Base-by-base conservation (phyloP, 768 basidiomycete species). In the Pulveroboletus sp. region DNA sequence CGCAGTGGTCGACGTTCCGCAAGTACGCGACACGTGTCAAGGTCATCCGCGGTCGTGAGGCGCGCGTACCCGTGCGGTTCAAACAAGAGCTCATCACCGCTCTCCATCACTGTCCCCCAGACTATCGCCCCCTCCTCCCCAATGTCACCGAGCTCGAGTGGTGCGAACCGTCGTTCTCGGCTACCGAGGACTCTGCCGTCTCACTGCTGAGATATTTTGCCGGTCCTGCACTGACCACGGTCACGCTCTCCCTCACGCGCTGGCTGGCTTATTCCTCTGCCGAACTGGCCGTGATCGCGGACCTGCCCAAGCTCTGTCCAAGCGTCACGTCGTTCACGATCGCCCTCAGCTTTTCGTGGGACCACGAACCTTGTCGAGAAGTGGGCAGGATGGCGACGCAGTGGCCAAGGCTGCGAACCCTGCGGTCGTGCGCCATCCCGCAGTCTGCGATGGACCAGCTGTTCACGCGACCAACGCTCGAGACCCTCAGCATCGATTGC, bases 11-110 rank as follows among this genome's bases (percentile, higher is more conserved):
- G 11, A 52, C 33, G 6, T 64, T 66, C 38, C 39, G 31, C 42
- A 49, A 50, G 38, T 67, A 67, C 32, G 59, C 65, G 9, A 54
- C 39, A 17, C 57, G 60, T 32, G 59, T 65, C 35, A 64, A 46
- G 42, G 30, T 39, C 6, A 30, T 64, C 30, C 49, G 18, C 12
- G 46, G 45, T 3, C 38, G 36, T 5, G 52, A 52, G 11, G 30
- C 35, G 11, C 39, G 40, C 15, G 35, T 50, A 15, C 50, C 50
- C 9, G 11, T 21, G 9, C 15, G 8, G 3, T 28, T 47, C 17
- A 45, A 44, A 21, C 38, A 44, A 26, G 35, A 46, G n/a, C 32
- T 51, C n/a, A 39, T 57, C n/a, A 7, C 54, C 6, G 26, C 47
- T 21, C 39, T 66, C 24, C 38, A 45, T 43, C 32, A 28, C 1